A percentile compares a stretch with the other conserved stretches of the same genome.
These are phyloP conservation scores for Cercospora sp. DNA, from an alignment of 2,329 filamentous ascomycete genomes.

Conservation along the genomic window DNA sequence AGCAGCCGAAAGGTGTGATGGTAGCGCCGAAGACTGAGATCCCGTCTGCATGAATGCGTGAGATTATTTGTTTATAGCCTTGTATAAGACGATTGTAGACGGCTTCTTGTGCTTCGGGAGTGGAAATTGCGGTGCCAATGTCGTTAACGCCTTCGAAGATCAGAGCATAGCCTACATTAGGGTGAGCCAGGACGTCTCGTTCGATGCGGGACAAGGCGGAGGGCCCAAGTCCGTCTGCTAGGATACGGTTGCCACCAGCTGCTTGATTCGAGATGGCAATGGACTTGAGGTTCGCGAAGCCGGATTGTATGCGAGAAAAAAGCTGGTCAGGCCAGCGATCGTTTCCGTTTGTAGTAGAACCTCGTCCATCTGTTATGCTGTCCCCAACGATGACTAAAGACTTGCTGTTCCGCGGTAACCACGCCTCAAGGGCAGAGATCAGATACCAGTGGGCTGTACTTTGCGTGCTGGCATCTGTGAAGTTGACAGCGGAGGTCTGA, in stretches of 20 bases:
- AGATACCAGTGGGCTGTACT: slow-evolving; percentile 58
- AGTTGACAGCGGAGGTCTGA: slow-evolving; percentile 51
- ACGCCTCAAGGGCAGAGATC: slow-evolving; percentile 59
- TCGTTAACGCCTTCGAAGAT: slow-evolving; percentile 71
- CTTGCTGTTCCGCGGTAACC: slow-evolving; percentile 46
- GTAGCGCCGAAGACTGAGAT: slow-evolving; percentile 63
- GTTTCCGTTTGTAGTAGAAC: slow-evolving; percentile 60
- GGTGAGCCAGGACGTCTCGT: slow-evolving; percentile 62
- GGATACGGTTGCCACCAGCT: slow-evolving; percentile 66
- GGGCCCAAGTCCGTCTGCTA: slow-evolving; percentile 63
- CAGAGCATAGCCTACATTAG: slow-evolving; percentile 61
- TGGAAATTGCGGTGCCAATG: slow-evolving; percentile 56
- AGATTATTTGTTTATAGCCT: slow-evolving; percentile 61
- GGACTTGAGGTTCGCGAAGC: slow-evolving; percentile 45
- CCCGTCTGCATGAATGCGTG: slow-evolving; percentile 55
- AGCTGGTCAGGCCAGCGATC: slow-evolving; percentile 63
- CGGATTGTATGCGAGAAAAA: slow-evolving; percentile 51
- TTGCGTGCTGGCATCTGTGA: slow-evolving; percentile 44
- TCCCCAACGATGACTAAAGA: slow-evolving; percentile 61
- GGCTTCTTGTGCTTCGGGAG: slow-evolving; percentile 46
- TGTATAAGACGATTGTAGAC: slow-evolving; percentile 55
- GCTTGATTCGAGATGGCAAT: slow-evolving; percentile 65
- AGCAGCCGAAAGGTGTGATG: slow-evolving; percentile 62
- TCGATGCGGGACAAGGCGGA: slow-evolving; percentile 61
- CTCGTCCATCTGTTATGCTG: slow-evolving; percentile 65